Percentiles rank a stretch among this genome's conserved stretches.
Conservation (phyloP, 768 basidiomycete genomes). For the Boletus eberwhitei region DNA sequence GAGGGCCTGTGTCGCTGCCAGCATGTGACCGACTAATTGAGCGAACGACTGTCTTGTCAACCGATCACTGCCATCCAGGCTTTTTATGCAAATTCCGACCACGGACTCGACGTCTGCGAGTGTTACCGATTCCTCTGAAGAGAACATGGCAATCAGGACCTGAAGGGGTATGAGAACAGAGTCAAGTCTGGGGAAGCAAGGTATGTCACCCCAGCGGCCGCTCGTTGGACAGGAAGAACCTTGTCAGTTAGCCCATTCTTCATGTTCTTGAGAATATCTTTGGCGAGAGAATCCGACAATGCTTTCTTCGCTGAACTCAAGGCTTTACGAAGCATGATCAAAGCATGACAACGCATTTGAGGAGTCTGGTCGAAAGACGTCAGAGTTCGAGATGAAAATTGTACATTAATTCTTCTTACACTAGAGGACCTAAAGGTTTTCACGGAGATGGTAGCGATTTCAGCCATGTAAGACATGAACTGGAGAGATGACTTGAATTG, state of each 20-base stretch:
- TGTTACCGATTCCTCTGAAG: constrained; percentile 51
- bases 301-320: constrained; percentile 80
- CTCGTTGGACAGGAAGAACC: constrained; percentile 80
- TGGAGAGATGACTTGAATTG: constrained; percentile 29
- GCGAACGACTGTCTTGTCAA: constrained; percentile 77
- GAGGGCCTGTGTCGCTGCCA: constrained; percentile 79
- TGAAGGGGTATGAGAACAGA: constrained; percentile 16
- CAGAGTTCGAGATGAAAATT: constrained; percentile 1
- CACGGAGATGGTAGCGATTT: constrained; percentile 64
- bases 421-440: constrained; percentile 71
- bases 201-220: constrained; percentile 63
- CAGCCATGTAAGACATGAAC: constrained; percentile 96
- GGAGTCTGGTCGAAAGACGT: constrained; percentile 50
- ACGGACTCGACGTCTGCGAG: constrained; percentile 76
- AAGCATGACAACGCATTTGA: constrained; percentile 77
- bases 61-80: constrained; percentile 81
- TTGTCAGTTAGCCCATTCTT: constrained; percentile 75
- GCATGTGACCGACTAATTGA: constrained; percentile 76
- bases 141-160: constrained; percentile 58
- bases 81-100: constrained; percentile 61
- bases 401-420: constrained; percentile 41
- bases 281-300: constrained; percentile 70
- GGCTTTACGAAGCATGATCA: constrained; percentile 75
- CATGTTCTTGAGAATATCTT: constrained; percentile 84
- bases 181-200: not conserved